Percentiles rank a stretch among this genome's conserved stretches.
These are phyloP conservation scores for Penicillium olsonii DNA, from an alignment of 2,329 filamentous ascomycete genomes.

Conservation along the genomic window DNA sequence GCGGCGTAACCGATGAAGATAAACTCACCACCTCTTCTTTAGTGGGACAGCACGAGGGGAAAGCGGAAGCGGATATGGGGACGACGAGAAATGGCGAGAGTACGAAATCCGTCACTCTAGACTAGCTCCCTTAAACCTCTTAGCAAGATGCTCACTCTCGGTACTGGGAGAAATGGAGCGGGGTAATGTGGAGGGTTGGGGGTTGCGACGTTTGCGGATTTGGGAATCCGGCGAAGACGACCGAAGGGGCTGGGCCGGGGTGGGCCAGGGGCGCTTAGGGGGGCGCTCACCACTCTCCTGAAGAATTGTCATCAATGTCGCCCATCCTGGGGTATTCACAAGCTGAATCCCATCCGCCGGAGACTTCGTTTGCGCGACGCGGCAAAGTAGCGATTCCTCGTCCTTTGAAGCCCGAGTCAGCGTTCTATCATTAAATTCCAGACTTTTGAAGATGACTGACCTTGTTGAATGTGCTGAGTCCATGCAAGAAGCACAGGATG, in stretches of 20 bases:
- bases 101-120: constrained; percentile 42
- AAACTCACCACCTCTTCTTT: background rate
- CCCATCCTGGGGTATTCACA: constrained; percentile 86
- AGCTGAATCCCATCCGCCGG: constrained; percentile 79
- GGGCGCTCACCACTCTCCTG: constrained; percentile 96
- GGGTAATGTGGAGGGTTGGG: constrained; percentile 26
- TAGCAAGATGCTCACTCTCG: constrained; percentile 63
- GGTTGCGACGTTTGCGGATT: constrained; percentile 32
- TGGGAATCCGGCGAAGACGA: constrained; percentile 27
- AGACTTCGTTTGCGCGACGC: constrained; percentile 79
- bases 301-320: constrained; percentile 88
- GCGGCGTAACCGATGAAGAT: background rate
- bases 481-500: constrained; percentile 81
- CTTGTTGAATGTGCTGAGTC: constrained; percentile 79
- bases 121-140: constrained; percentile 65
- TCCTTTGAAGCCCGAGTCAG: constrained; percentile 60
- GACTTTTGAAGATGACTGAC: constrained; percentile 53
- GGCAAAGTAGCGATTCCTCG: constrained; percentile 82
- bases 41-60: background rate
- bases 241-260: constrained; percentile 41
- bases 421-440: constrained; percentile 10
- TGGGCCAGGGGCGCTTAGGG: constrained; percentile 66
- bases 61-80: constrained; percentile 2
- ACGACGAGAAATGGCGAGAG: constrained; percentile 11
- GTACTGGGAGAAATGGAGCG: constrained; percentile 44